phyloP scores from a whole-genome alignment of 805 yeast genomes.

The Candida wancherniae region DNA sequence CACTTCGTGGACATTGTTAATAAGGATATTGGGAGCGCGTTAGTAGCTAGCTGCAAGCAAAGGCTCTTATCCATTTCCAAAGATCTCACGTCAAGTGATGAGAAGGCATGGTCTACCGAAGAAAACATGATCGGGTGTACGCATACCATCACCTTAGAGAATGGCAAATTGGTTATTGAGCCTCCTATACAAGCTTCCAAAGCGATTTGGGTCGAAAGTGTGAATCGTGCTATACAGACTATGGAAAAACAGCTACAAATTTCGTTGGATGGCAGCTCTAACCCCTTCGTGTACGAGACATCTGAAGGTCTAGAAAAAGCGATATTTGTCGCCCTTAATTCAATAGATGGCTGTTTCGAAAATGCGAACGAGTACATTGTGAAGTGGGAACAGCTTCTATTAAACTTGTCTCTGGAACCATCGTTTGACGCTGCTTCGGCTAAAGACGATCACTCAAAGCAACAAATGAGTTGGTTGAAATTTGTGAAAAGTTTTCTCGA shows the following conservation, averaged over 20 bases:
- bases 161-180: constrained; percentile 29
- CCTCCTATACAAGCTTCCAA: constrained; percentile 42
- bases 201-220: constrained; percentile 18
- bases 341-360: no score
- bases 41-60: constrained; percentile 18
- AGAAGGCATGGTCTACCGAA: no score
- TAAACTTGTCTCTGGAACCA: no score
- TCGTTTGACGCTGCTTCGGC: constrained; percentile 1
- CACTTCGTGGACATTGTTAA: constrained; percentile 21
- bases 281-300: not conserved
- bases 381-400: no score
- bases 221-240: constrained; percentile 16
- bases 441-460: constrained; percentile 1
- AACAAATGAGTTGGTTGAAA: no score
- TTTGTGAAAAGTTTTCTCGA: no score
- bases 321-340: no score
- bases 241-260: constrained; percentile 14
- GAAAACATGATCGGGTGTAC: no score
- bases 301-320: constrained; percentile 1
- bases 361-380: no score
- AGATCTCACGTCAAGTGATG: no score
- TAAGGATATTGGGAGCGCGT: constrained; percentile 16
- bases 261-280: constrained; percentile 1
- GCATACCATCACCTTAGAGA: constrained; percentile 26
- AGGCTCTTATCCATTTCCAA: constrained; percentile 2